These are phyloP conservation scores for Leccinum sublutescens DNA, from an alignment of 768 basidiomycete species.

Conservation along the genomic window DNA sequence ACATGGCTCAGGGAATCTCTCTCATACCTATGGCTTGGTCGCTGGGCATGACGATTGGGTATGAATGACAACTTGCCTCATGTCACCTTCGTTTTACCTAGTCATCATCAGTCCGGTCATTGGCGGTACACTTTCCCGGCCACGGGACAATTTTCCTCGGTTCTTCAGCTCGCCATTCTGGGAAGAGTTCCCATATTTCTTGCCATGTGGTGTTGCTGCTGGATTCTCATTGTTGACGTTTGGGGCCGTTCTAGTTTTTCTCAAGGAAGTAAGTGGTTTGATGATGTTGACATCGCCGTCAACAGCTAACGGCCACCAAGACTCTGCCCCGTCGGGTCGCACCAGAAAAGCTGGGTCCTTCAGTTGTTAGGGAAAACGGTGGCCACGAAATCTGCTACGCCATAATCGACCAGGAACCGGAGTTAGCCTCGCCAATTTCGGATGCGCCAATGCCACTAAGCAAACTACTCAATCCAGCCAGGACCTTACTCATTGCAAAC, in stretches of 20 bases:
- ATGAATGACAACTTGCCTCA: background rate
- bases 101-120: conserved; percentile 47
- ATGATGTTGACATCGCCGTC: background rate
- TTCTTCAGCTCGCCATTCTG: conserved; percentile 51
- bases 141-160: conserved; percentile 54
- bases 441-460: conserved; percentile 27
- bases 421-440: background rate
- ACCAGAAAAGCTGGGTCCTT: conserved; percentile 13
- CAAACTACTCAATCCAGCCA: conserved; percentile 28
- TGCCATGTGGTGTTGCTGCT: conserved; percentile 39
- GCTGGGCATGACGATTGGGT: conserved; percentile 36
- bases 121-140: conserved; percentile 54
- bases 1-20: conserved; percentile 42
- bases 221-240: conserved; percentile 28
- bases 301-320: conserved; percentile 12
- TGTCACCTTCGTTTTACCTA: background rate
- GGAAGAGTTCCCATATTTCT: conserved; percentile 38
- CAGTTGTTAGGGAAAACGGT: conserved; percentile 13
- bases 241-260: conserved; percentile 17
- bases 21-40: conserved; percentile 37
- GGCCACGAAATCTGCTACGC: conserved; percentile 14
- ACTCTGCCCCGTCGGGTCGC: conserved; percentile 13
- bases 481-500: conserved; percentile 36
- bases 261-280: conserved; percentile 30
- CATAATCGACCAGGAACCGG: conserved; percentile 11